Evolutionary conservation across 2,329 filamentous ascomycete genomes (phyloP), one percentile per base, ranked within the genome.

Genomic region (Diaporthe caulivora): DNA sequence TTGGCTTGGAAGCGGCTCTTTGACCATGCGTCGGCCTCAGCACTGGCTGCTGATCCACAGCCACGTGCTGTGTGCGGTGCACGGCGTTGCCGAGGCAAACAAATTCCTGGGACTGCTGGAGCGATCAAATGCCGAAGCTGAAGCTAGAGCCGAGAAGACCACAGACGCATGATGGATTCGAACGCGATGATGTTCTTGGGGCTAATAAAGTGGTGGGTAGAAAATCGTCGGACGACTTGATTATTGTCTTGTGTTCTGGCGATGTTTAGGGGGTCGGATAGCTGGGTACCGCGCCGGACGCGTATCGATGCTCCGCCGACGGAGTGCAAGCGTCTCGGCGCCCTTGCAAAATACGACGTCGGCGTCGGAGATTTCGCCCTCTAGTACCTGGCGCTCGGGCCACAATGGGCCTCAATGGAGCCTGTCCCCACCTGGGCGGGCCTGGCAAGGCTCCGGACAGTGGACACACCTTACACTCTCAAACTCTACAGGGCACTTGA

Each of bases 101-200:
- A 40, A 62, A 44, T 51, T 4, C 17, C 31, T 29, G 69, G 55
- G 58, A 29, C 44, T 62, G 65, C 26, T 29, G 29, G 42, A 71
- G 24, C 47, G 29, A 55, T 44, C 69, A 71, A 71, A 34, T 62
- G 69, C 69, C 69, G 55, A 62, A 31, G 55, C 47, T n/a, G 44
- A 31, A 29, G 69, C 34, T 34, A 60, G 60, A 65, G 42, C 60
- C 60, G 26, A 51, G 51, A 29, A 42, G 53, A 53, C 49, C 65
- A 69, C 37, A 51, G 34, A 37, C 40, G 65, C 55, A 54, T 47
- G 44, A 67, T 29, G n/a, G 62, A 21, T n/a, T 37, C 47, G 29
- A n/a, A 40, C 31, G 62, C 49, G 31, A 37, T 53, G 62, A 53
- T 67, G 34, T 31, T 13, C 29, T 53, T 51, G 15, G 47, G 47